Evolutionary conservation across 306 rosid species (phyloP).

Genomic region (Hippophae tibetana): DNA sequence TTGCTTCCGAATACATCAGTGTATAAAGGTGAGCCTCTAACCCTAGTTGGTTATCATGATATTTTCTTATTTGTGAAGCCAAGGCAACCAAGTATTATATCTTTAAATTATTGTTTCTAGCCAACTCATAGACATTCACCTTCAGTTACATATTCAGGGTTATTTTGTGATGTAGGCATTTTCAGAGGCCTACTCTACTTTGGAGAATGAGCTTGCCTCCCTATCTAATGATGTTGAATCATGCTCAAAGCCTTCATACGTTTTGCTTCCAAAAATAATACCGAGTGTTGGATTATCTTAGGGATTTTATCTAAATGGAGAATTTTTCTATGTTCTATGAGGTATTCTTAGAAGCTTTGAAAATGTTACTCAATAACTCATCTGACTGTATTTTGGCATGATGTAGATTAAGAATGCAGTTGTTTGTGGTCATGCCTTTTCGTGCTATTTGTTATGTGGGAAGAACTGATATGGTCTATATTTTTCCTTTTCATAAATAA

Average conservation of each 20-base stretch:
- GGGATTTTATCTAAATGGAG: constrained; percentile 18
- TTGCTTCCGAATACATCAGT: constrained; percentile 95
- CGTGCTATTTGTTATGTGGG: neutral
- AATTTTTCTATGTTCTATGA: constrained; percentile 23
- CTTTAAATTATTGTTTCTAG: neutral
- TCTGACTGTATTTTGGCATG: neutral
- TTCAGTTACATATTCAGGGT: constrained; percentile 2
- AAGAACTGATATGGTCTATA: neutral
- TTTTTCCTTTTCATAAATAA: neutral
- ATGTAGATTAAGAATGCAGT: neutral
- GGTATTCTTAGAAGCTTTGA: constrained; percentile 27
- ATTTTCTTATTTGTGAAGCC: neutral
- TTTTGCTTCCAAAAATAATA: constrained; percentile 63
- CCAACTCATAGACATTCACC: neutral
- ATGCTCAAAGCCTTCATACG: constrained; percentile 34
- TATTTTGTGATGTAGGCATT: constrained; percentile 55
- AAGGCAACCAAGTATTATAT: neutral
- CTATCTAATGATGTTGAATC: constrained; percentile 42
- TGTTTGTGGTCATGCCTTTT: no score
- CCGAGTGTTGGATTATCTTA: constrained; percentile 57
- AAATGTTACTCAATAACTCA: constrained; percentile 5
- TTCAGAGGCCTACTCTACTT: constrained; percentile 69
- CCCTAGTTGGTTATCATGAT: constrained; percentile 1
- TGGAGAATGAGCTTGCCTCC: constrained; percentile 54
- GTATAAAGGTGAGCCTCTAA: constrained; percentile 64